Base-by-base conservation (phyloP, 192 early-diverging fungal genomes). In the Gamsiella multidivaricata region DNA sequence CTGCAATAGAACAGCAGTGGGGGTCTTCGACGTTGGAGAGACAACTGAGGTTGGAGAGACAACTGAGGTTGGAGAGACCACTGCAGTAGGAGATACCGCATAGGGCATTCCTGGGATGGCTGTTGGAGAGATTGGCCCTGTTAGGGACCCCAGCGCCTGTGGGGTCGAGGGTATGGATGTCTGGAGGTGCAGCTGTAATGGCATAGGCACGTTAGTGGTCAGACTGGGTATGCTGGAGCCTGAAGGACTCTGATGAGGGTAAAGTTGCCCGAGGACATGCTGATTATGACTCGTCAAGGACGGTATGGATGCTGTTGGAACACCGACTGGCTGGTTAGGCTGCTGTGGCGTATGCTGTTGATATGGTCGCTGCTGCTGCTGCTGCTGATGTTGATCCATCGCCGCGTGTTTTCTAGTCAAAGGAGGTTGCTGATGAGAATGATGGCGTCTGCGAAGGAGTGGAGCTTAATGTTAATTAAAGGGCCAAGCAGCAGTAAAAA, bases 1-100 rank as follows among this genome's bases (percentile, higher is more conserved):
- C 15, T 69, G 66, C 22, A 71, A 26, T 25, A 71, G 22, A 6
- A 43, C 59, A 32, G 60, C 52, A 8, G 69, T 71, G 0, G 69
- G 36, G 1, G 58, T 60, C 22, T 60, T 69, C 6, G 53, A 29
- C 3, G 43, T 37, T 22, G 41, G n/a, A 23, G 54, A n/a, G 26
- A 23, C 12, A 33, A n/a, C 25, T 47, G 47, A 14, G 33, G 22
- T 20, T 34, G 55, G 6, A 32, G 61, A 23, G 0, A 3, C 33
- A n/a, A n/a, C 25, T 47, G 47, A 14, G 33, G 22, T 20, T 34
- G 55, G 6, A 32, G 61, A 23, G 0, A 3, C 33, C 32, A 29
- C 28, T 25, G 20, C 45, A 2, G 57, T 45, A 18, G 57, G 57
- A 28, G 57, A 59, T 34, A 20, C 57, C 25, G 26, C 41, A 45